Base-by-base conservation (phyloP, 2,329 filamentous ascomycete genomes). In the Zymoseptoria brevis region DNA sequence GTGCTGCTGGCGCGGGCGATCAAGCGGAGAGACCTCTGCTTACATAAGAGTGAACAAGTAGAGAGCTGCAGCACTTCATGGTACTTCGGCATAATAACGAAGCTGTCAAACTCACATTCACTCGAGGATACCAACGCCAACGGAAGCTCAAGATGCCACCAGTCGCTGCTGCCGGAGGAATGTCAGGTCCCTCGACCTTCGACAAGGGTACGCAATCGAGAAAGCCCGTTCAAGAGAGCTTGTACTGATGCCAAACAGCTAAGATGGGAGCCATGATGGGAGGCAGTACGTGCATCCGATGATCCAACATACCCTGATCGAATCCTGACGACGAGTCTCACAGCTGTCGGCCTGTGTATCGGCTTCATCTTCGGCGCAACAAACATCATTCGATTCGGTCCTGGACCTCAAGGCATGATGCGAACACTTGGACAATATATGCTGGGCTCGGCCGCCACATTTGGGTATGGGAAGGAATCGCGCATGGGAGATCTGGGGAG, bases 181-280 rank as follows among this genome's bases (percentile, higher is more conserved):
- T 69, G 63, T 54, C 64, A 65, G 86, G 83, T 64, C 86, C 85
- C 60, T 87, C 86, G 53, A 86, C 84, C 60, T 80, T 87, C 65
- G 87, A 90, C 74, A 90, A 90, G 75, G 80, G 87, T 88, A 80
- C 61, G 81, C 35, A n/a, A n/a, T n/a, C 45, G 16, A 51, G 9
- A 19, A 13, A 29, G 49, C 53, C 29, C 19, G n/a, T 8, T 35
- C 16, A 24, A 19, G 35, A 9, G 30, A n/a, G n/a, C n/a, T 50
- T 19, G 53, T 9, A 49, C 59, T 60, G 19, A 62, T 62, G 54
- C 41, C 49, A 59, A 54, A 68, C 74, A 96, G 91, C 92, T 75
- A 96, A 96, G 81, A 96, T 97, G 91, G 94, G 94, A 69, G 91
- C 89, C 64, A 87, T 99, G 87, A 97, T 97, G 91, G 94, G 94